Percentiles rank a stretch among this genome's conserved stretches.
Evolutionary conservation across 768 basidiomycete genomes (phyloP).

Genomic region (Mycena floridula): DNA sequence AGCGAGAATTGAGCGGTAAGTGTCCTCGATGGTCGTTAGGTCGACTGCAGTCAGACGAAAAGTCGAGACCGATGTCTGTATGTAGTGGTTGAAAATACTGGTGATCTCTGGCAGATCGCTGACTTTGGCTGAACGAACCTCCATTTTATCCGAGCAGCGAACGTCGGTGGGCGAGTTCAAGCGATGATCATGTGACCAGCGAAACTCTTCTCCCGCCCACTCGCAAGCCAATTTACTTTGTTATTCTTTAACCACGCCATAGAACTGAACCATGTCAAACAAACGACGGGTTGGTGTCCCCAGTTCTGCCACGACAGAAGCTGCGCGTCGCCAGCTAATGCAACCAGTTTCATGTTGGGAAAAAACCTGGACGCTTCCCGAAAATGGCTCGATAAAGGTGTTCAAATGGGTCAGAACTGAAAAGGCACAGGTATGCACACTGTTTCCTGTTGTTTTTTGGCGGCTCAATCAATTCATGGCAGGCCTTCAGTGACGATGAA

Average conservation of each 20-base stretch:
- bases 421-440: slow-evolving; percentile 58
- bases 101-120: neutral
- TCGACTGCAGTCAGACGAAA: neutral
- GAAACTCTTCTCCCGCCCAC: neutral
- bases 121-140: neutral
- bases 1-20: neutral
- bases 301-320: slow-evolving; percentile 11
- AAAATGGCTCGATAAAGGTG: slow-evolving; percentile 53
- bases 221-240: too few species aligned
- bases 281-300: slow-evolving; percentile 72
- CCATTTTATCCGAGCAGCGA: too few species aligned
- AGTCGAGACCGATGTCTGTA: neutral
- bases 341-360: slow-evolving; percentile 85
- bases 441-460: neutral
- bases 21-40: neutral
- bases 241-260: neutral
- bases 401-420: slow-evolving; percentile 80
- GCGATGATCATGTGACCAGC: too few species aligned
- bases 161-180: too few species aligned
- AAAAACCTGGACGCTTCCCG: slow-evolving; percentile 63
- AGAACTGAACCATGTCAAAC: slow-evolving; percentile 50
- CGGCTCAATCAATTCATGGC: neutral
- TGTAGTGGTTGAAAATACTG: neutral
- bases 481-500: slow-evolving; percentile 90
- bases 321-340: neutral